Evolutionary conservation across 345 rosid species (phyloP).

Genomic region (Lumnitzera littorea): DNA sequence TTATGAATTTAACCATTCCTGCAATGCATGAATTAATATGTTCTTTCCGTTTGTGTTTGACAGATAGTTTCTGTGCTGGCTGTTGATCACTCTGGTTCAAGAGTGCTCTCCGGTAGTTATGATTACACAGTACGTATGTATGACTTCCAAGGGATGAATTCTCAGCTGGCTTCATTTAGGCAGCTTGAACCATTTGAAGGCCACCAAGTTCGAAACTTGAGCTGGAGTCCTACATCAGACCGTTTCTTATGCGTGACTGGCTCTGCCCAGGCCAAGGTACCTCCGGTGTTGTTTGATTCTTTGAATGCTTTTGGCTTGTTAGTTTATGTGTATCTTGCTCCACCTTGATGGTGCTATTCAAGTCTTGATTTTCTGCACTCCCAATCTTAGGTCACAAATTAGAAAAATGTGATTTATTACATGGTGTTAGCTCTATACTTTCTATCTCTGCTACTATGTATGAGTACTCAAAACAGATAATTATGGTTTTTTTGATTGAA

Average conservation of each 20-base stretch:
- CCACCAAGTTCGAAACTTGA: constrained; percentile 84
- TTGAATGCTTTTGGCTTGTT: neutral
- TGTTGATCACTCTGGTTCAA: constrained; percentile 82
- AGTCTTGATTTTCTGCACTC: too few relatives aligned
- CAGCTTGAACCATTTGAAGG: constrained; percentile 93
- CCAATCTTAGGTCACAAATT: too few relatives aligned
- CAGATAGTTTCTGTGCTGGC: constrained; percentile 88
- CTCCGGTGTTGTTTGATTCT: neutral
- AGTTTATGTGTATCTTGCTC: neutral
- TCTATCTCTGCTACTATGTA: too few relatives aligned
- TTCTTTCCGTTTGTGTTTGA: constrained; percentile 4
- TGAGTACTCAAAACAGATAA: too few relatives aligned
- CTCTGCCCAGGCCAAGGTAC: constrained; percentile 97
- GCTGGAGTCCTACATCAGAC: constrained; percentile 96
- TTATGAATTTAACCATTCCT: too few relatives aligned
- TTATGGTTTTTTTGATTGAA: too few relatives aligned
- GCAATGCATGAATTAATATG: neutral
- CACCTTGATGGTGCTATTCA: constrained; percentile 1
- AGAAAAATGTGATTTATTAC: too few relatives aligned
- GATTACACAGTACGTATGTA: constrained; percentile 88
- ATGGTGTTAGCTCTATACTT: too few relatives aligned
- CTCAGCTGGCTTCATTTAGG: constrained; percentile 80
- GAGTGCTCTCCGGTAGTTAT: constrained; percentile 91
- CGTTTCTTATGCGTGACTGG: constrained; percentile 85
- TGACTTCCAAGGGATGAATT: constrained; percentile 97